These are phyloP conservation scores for Sporobolomyces roseus DNA, from an alignment of 768 basidiomycete species.

Conservation along the genomic window DNA sequence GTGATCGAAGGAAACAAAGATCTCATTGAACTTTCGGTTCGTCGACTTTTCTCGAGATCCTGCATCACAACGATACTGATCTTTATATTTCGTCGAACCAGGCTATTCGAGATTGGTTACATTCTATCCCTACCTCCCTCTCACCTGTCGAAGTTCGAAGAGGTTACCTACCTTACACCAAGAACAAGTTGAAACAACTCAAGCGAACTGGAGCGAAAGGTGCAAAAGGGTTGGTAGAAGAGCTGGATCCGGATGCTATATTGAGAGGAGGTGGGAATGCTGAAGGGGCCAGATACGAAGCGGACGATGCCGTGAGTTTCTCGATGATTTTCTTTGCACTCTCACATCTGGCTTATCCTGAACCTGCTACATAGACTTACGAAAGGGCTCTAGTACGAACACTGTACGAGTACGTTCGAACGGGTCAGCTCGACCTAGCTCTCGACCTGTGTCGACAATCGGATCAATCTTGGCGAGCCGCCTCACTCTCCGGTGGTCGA, in stretches of 20 bases:
- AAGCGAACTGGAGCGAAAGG: slow-evolving; percentile 55
- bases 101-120: slow-evolving; percentile 76
- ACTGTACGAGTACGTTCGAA: slow-evolving; percentile 74
- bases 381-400: slow-evolving; percentile 74
- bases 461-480: slow-evolving; percentile 88
- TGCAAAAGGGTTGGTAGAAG: slow-evolving; percentile 53
- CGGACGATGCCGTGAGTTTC: slow-evolving; percentile 69
- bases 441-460: slow-evolving; percentile 73
- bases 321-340: background rate
- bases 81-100: slow-evolving; percentile 1
- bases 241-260: slow-evolving; percentile 78
- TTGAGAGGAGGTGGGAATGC: slow-evolving; percentile 56
- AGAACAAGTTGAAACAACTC: slow-evolving; percentile 66
- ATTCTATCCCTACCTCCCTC: slow-evolving; percentile 55
- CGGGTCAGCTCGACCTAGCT: slow-evolving; percentile 79
- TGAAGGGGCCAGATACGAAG: slow-evolving; percentile 54
- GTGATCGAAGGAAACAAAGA: slow-evolving; percentile 65
- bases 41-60: slow-evolving; percentile 7
- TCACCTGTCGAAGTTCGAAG: slow-evolving; percentile 66
- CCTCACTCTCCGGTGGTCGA: slow-evolving; percentile 75
- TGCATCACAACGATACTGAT: background rate
- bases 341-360: background rate
- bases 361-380: slow-evolving; percentile 59
- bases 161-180: slow-evolving; percentile 78
- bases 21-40: slow-evolving; percentile 67